Conservation (phyloP, 768 basidiomycete species). For the Tephrocybe sp. region DNA sequence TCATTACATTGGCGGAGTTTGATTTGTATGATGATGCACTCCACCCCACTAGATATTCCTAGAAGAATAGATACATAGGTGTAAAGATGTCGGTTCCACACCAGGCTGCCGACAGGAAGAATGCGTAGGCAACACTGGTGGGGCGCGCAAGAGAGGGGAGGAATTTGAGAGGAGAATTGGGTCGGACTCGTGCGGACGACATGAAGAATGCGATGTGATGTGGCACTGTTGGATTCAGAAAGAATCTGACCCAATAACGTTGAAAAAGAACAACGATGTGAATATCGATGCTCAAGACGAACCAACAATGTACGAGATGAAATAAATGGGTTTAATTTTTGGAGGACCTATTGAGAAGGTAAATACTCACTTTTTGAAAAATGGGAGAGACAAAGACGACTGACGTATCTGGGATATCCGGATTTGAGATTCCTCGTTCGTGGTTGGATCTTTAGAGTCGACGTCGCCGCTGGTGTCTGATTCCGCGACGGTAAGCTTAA, state of each 20-base stretch:
- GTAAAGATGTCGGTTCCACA: not conserved
- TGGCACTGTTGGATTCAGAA: slow-evolving; percentile 6
- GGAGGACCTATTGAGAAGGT: too few species aligned
- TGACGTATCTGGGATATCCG: too few species aligned
- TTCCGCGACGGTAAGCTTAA: too few species aligned
- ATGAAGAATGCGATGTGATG: slow-evolving; percentile 5
- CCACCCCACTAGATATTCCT: slow-evolving; percentile 3
- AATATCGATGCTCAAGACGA: not conserved
- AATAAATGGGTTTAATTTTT: not conserved
- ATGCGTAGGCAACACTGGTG: not conserved
- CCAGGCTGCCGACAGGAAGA: slow-evolving; percentile 3
- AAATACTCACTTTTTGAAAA: too few species aligned
- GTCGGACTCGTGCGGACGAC: not conserved
- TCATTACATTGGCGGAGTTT: too few species aligned
- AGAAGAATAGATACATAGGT: not conserved
- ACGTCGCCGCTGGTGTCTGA: too few species aligned
- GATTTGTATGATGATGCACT: not conserved
- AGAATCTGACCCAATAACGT: slow-evolving; percentile 4
- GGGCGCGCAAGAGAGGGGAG: not conserved
- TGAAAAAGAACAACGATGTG: not conserved
- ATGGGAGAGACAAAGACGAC: too few species aligned
- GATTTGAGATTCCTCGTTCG: too few species aligned
- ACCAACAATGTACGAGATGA: slow-evolving; percentile 3
- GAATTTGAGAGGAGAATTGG: not conserved
- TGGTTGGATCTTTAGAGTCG: too few species aligned